Evolutionary conservation across 2,329 filamentous ascomycete species (phyloP).

Genomic region (Botrytis byssoidea): DNA sequence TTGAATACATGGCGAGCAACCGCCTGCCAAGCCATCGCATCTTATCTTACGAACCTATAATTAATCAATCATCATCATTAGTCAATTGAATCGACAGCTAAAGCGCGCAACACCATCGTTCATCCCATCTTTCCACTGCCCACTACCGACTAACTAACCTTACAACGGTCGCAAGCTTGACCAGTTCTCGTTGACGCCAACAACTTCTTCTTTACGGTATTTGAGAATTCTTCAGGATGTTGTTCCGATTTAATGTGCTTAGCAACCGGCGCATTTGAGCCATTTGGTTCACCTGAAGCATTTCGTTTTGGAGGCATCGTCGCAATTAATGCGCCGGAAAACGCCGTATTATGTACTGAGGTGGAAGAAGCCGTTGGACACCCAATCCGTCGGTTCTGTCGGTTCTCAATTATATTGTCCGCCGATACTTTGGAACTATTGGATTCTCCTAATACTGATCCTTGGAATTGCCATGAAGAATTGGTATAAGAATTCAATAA

Average conservation of each 20-base stretch:
- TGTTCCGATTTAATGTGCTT: slow-evolving; percentile 37
- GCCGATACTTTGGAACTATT: neutral
- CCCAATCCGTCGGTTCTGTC: slow-evolving; percentile 22
- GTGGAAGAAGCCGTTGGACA: slow-evolving; percentile 33
- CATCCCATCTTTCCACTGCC: neutral
- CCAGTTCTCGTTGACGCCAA: slow-evolving; percentile 63
- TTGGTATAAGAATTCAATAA: neutral
- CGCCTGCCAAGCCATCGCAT: slow-evolving; percentile 76
- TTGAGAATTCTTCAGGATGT: slow-evolving; percentile 39
- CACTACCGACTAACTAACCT: slow-evolving; percentile 51
- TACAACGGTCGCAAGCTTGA: slow-evolving; percentile 86
- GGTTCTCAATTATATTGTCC: slow-evolving; percentile 7
- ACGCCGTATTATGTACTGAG: slow-evolving; percentile 22
- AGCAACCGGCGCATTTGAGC: slow-evolving; percentile 25
- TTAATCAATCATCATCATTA: neutral
- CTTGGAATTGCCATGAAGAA: neutral
- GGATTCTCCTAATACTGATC: neutral
- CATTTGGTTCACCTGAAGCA: slow-evolving; percentile 24
- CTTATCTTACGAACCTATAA: slow-evolving; percentile 77
- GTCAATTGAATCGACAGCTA: neutral
- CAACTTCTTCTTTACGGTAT: slow-evolving; percentile 52
- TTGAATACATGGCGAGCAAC: slow-evolving; percentile 77
- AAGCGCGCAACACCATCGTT: neutral
- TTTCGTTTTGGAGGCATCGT: slow-evolving; percentile 35
- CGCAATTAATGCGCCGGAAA: slow-evolving; percentile 17